A percentile compares a stretch with the other conserved stretches of the same genome.
Evolutionary conservation across 2,329 filamentous ascomycete genomes (phyloP).

Genomic region (Coleophoma eucalyptorum): DNA sequence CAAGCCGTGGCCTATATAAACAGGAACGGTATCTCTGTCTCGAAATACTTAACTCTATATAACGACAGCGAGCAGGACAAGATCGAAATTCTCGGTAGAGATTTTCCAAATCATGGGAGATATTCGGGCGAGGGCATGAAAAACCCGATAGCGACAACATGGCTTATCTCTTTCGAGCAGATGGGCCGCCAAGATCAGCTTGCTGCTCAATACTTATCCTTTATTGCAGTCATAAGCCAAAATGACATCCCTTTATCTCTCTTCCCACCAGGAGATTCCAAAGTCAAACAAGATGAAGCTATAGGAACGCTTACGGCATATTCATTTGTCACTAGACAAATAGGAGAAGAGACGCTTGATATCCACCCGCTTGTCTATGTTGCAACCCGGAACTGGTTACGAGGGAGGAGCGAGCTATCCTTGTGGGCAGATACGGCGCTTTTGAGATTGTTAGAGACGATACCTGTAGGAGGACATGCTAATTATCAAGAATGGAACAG

Average conservation of each 20-base stretch:
- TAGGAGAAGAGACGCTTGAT: constrained; percentile 7
- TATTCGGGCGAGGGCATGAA: constrained; percentile 27
- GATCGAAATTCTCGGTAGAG: constrained; percentile 27
- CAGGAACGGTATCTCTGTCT: constrained; percentile 16
- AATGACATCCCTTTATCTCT: constrained; percentile 34
- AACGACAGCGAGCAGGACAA: constrained; percentile 24
- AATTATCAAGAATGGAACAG: constrained; percentile 12
- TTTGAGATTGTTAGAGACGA: constrained; percentile 8
- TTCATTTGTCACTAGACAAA: constrained; percentile 11
- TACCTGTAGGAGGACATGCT: constrained; percentile 8
- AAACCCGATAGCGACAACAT: constrained; percentile 22
- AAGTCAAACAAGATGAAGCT: constrained; percentile 7
- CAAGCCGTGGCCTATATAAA: constrained; percentile 38
- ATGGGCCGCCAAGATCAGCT: constrained; percentile 23
- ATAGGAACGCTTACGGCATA: constrained; percentile 13
- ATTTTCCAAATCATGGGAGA: constrained; percentile 29
- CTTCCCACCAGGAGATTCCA: constrained; percentile 16
- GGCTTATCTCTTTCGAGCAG: constrained; percentile 34
- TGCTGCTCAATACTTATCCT: constrained; percentile 33
- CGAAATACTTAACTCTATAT: constrained; percentile 30
- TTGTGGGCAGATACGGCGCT: constrained; percentile 8
- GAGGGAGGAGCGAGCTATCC: constrained; percentile 3
- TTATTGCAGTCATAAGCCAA: constrained; percentile 35
- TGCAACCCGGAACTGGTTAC: constrained; percentile 14
- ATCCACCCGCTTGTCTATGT: constrained; percentile 15